Base-by-base conservation (phyloP, 176 grass and related monocot species). In the Aechmea fasciata region DNA sequence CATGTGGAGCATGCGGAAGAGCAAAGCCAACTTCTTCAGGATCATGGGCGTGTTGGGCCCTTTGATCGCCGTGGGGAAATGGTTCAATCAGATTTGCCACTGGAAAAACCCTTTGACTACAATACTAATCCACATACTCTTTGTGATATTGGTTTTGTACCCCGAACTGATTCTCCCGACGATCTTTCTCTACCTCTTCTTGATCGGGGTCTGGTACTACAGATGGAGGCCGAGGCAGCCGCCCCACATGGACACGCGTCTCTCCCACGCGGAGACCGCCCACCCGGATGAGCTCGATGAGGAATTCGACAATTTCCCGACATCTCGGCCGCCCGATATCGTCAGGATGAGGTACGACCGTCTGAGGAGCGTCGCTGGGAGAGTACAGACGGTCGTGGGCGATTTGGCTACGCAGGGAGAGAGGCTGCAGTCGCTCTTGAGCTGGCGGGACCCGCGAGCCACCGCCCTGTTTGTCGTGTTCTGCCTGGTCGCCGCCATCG, bases 1-100 rank as follows among this genome's bases (percentile, higher is more conserved):
- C 73, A 85, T 86, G 80, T 85, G 83, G 87, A 90, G 87, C 68
- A 83, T 90, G 87, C 69, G 83, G 51, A 90, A 85, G 76, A 83
- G 83, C 24, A 86, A 83, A 76, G 83, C 87, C 10, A 86, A 90
- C 57, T 90, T 90, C 77, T 86, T 80, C 64, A 81, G 83, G 33
- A 85, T 90, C 55, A 83, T 90, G 72, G 69, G 53, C 50, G 29
- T 90, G 25, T 72, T 83, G n/a, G 55, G 12, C 71, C 80, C 83
- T 52, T 48, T 90, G n/a, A 77, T 83, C 69, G 50, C 69, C 9
- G 65, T 76, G 49, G 69, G 73, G 17, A 85, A 73, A 69, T 90
- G 87, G 83, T 90, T 90, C 1, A 47, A 80, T 64, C 83, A 86
- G 62, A 83, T 90, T 54, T 86, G 83, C 47, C 73, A 74, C 73